Percentiles rank a stretch among this genome's conserved stretches.
Conservation (phyloP, 257 asterid species). For the Cinchona pubescens region DNA sequence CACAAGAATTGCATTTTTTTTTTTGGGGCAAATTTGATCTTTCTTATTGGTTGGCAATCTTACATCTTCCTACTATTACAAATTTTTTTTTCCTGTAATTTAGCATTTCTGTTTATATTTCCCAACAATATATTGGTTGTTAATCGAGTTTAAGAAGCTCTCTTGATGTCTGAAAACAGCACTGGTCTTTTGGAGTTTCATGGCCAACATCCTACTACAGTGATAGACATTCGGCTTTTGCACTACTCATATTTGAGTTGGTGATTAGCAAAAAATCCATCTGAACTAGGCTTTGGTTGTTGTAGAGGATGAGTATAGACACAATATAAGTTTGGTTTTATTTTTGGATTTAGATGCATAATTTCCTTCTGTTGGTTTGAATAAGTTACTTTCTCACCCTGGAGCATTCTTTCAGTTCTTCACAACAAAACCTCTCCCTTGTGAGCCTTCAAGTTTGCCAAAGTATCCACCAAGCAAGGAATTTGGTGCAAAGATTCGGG, state of each 20-base stretch:
- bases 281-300: too few species aligned
- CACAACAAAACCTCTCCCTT: constrained; percentile 43
- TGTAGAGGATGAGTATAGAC: too few species aligned
- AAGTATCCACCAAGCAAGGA: constrained; percentile 56
- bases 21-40: background rate
- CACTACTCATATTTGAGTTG: too few species aligned
- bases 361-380: background rate
- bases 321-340: background rate
- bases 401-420: constrained; percentile 48
- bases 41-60: background rate
- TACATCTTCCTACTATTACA: background rate
- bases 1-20: background rate
- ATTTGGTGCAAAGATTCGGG: constrained; percentile 42
- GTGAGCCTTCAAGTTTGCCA: constrained; percentile 50
- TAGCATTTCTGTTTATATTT: background rate
- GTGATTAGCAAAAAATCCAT: too few species aligned
- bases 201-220: background rate
- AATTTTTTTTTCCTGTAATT: background rate
- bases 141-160: background rate
- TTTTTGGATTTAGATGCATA: background rate
- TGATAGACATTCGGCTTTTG: too few species aligned
- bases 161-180: background rate
- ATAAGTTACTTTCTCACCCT: background rate
- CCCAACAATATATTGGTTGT: too few species aligned
- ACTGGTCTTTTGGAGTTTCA: background rate